Conservation (phyloP, 1,139 yeast species). For the Arxiozyma bovina region DNA sequence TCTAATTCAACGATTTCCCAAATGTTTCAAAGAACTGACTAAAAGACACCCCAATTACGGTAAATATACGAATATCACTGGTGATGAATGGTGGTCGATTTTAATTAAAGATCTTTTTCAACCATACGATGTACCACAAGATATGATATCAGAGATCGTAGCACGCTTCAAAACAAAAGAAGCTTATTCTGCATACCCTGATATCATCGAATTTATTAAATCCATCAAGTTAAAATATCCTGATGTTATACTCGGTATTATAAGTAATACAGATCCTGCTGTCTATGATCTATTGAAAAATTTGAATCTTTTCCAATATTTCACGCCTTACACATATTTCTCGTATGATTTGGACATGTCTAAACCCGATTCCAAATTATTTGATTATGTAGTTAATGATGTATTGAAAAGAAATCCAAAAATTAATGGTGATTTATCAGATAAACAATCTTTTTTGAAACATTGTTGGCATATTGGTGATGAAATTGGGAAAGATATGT, state of each 20-base stretch:
- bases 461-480: conserved; percentile 63
- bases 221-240: conserved; percentile 31
- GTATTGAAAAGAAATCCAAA: conserved; percentile 17
- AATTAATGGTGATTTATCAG: conserved; percentile 6
- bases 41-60: conserved; percentile 54
- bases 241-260: conserved; percentile 36
- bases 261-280: conserved; percentile 56
- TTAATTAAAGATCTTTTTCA: conserved; percentile 40
- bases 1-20: conserved; percentile 27
- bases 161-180: conserved; percentile 32
- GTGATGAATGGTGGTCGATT: conserved; percentile 53
- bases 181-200: conserved; percentile 48
- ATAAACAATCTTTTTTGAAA: conserved; percentile 18
- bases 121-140: conserved; percentile 23
- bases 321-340: conserved; percentile 37
- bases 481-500: conserved; percentile 43
- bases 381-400: conserved; percentile 34
- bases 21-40: conserved; percentile 27
- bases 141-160: conserved; percentile 39
- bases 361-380: conserved; percentile 47
- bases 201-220: conserved; percentile 42
- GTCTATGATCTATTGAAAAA: conserved; percentile 38
- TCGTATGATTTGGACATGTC: conserved; percentile 47
- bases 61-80: conserved; percentile 31
- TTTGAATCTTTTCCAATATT: conserved; percentile 36